Evolutionary conservation across 192 early-diverging fungal genomes (phyloP).

Genomic region (Coemansia pectinata): DNA sequence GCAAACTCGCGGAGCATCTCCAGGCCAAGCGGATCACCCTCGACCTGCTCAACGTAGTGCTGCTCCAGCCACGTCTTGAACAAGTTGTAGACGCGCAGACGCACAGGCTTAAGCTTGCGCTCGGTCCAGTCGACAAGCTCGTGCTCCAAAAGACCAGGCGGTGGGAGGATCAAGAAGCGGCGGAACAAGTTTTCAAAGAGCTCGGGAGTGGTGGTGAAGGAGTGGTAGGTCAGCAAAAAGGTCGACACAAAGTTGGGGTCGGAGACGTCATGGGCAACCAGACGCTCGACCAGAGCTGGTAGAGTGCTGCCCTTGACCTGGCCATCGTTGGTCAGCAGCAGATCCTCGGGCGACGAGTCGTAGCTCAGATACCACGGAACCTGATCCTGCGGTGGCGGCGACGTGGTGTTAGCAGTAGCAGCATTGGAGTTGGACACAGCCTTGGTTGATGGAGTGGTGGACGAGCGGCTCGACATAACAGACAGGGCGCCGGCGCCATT

Average conservation of each 20-base stretch:
- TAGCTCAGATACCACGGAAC: slow-evolving; percentile 80
- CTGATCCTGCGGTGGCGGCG: slow-evolving; percentile 21
- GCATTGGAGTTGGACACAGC: slow-evolving; percentile 25
- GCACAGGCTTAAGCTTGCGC: slow-evolving; percentile 83
- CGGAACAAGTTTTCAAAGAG: slow-evolving; percentile 73
- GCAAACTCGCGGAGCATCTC: slow-evolving; percentile 75
- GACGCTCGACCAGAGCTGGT: slow-evolving; percentile 78
- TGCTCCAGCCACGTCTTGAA: slow-evolving; percentile 97
- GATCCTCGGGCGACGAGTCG: slow-evolving; percentile 72
- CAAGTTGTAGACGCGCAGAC: slow-evolving; percentile 93
- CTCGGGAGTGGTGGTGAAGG: slow-evolving; percentile 79
- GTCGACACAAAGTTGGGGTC: slow-evolving; percentile 84
- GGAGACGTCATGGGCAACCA: slow-evolving; percentile 83
- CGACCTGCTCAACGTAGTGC: slow-evolving; percentile 80
- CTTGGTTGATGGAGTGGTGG: slow-evolving; percentile 23
- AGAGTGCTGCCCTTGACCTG: slow-evolving; percentile 91
- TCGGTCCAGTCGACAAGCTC: slow-evolving; percentile 82
- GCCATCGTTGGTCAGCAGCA: slow-evolving; percentile 84
- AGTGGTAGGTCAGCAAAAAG: slow-evolving; percentile 94
- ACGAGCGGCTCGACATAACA: slow-evolving; percentile 35
- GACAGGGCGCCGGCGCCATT: slow-evolving; percentile 28
- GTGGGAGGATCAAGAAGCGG: slow-evolving; percentile 80
- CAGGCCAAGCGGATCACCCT: slow-evolving; percentile 68
- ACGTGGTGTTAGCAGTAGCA: background rate
- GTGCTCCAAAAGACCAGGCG: slow-evolving; percentile 58